A percentile compares a stretch with the other conserved stretches of the same genome.
phyloP scores from a whole-genome alignment of 164 flowering plant genomes.

The Annona squamosa region DNA sequence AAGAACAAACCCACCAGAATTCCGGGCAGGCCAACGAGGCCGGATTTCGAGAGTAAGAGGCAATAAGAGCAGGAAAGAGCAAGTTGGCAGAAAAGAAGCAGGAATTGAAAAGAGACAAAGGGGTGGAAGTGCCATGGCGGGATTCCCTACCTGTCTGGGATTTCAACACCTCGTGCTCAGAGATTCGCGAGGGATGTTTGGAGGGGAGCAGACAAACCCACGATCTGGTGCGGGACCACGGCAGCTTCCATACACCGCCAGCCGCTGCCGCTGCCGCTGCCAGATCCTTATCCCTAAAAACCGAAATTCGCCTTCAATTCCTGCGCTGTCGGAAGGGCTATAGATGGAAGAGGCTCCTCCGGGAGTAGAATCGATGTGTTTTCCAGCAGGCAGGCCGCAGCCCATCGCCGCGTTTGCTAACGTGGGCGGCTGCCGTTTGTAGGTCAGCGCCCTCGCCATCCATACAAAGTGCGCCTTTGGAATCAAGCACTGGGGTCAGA shows the following conservation, averaged over 20 bases:
- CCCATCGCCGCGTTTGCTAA: no score
- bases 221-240: conserved; percentile 17
- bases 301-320: not conserved
- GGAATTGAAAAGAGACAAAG: not conserved
- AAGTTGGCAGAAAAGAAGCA: not conserved
- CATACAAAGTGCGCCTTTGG: no score
- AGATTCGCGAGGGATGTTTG: conserved; percentile 33
- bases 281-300: not conserved
- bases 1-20: not conserved
- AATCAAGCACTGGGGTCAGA: no score
- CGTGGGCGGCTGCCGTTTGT: no score
- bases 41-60: not conserved
- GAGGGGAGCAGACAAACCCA: conserved; percentile 26
- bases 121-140: not conserved
- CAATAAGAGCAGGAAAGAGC: not conserved
- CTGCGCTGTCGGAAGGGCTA: not conserved
- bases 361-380: no score
- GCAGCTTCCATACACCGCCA: not conserved
- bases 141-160: conserved; percentile 29
- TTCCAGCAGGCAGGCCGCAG: no score
- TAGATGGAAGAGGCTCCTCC: not conserved
- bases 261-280: not conserved
- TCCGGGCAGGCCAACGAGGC: not conserved
- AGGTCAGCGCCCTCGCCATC: no score
- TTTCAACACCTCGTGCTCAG: conserved; percentile 49